phyloP scores from a whole-genome alignment of 768 basidiomycete species.

The Tulasnella sp. region DNA sequence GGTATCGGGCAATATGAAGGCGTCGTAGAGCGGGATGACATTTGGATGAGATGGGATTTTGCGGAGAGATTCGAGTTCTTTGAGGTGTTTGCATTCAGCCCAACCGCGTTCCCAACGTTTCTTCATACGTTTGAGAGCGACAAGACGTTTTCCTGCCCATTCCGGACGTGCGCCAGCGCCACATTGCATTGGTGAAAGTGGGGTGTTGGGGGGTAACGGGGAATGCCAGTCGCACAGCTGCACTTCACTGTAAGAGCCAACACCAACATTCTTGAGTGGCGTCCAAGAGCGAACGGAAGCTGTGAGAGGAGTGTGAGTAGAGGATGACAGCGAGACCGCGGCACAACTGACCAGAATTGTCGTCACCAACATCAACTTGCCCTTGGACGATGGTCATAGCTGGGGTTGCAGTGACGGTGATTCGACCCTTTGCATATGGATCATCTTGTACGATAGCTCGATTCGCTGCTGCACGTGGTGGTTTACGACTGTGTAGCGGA shows the following conservation, averaged over 20 bases:
- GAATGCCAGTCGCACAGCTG: slow-evolving; percentile 99
- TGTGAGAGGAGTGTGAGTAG: too few species aligned
- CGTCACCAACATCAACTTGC: slow-evolving; percentile 57
- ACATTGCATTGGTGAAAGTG: slow-evolving; percentile 90
- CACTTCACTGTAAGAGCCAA: slow-evolving; percentile 97
- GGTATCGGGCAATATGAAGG: slow-evolving; percentile 89
- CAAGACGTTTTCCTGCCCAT: slow-evolving; percentile 90
- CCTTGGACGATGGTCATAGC: slow-evolving; percentile 60
- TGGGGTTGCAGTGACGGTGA: slow-evolving; percentile 60
- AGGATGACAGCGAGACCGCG: too few species aligned
- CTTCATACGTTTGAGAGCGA: slow-evolving; percentile 98
- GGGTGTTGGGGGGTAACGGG: slow-evolving; percentile 79
- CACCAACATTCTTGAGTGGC: slow-evolving; percentile 90
- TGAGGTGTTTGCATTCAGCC: slow-evolving; percentile 90
- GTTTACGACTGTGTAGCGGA: too few species aligned
- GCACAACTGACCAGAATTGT: slow-evolving; percentile 60
- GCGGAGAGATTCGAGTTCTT: slow-evolving; percentile 94
- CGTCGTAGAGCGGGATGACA: slow-evolving; percentile 97
- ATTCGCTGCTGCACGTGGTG: too few species aligned
- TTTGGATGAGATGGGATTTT: slow-evolving; percentile 91
- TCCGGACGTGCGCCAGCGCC: slow-evolving; percentile 78
- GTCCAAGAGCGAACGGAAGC: slow-evolving; percentile 83
- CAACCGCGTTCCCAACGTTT: slow-evolving; percentile 95
- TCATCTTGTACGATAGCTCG: too few species aligned
- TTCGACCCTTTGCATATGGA: slow-evolving; percentile 43